These are phyloP conservation scores for Cyberlindnera samutprakarnensis DNA, from an alignment of 805 yeast genomes.

Conservation along the genomic window DNA sequence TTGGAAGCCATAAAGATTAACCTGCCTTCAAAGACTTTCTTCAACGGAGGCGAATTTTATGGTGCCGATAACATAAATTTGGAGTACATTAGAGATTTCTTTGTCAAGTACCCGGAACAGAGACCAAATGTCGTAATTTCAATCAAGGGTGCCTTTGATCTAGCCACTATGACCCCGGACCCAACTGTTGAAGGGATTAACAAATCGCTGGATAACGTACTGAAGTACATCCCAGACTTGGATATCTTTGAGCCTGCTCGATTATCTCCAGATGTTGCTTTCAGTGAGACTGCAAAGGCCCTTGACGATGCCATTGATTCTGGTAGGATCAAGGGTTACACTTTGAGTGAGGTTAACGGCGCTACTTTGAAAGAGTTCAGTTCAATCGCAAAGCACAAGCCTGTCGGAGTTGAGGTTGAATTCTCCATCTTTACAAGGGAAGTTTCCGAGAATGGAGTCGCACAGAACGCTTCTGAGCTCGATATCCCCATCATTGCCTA, in stretches of 20 bases:
- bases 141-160: constrained; percentile 59
- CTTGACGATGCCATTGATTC: constrained; percentile 51
- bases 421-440: constrained; percentile 65
- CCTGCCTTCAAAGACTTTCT: constrained; percentile 37
- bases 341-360: constrained; percentile 67
- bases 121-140: constrained; percentile 50
- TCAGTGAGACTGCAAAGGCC: constrained; percentile 50
- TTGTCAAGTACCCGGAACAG: constrained; percentile 47
- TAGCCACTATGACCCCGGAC: constrained; percentile 34
- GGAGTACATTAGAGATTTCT: constrained; percentile 48
- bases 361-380: constrained; percentile 54
- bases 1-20: constrained; percentile 38
- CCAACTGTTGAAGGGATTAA: constrained; percentile 41
- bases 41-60: constrained; percentile 78
- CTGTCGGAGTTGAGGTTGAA: constrained; percentile 72
- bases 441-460: constrained; percentile 53
- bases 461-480: constrained; percentile 47
- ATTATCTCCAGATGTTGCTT: constrained; percentile 47
- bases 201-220: constrained; percentile 38
- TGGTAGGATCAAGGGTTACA: constrained; percentile 63
- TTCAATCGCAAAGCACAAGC: constrained; percentile 38
- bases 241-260: constrained; percentile 72
- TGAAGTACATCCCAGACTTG: constrained; percentile 33
- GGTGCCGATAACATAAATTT: constrained; percentile 51
- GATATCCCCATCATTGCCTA: constrained; percentile 68